Base-by-base conservation (phyloP, 1,139 yeast species). In the Pichia sp. region DNA sequence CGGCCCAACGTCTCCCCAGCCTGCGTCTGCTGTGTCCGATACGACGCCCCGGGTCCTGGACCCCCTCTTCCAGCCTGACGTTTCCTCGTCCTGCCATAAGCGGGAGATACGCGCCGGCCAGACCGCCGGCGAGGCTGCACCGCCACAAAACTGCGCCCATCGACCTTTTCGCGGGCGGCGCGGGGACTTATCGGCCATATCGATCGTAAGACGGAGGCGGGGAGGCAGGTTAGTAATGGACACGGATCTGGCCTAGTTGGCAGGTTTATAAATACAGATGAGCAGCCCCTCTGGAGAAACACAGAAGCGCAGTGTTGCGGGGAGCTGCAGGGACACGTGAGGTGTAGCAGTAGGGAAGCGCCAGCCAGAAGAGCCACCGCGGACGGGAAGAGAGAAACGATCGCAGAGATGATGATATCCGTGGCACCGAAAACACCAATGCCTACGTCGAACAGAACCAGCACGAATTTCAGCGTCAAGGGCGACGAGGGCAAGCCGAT, bases 401-500 rank as follows among this genome's bases (percentile, higher is more conserved):
- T 15, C 16, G n/a, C 13, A 36, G n/a, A 31, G 31, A 38, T 26
- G 36, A 53, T 53, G 55, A 46, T 53, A 31, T 53, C 55, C 13
- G 55, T 53, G 42, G 53, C 55, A 32, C 55, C 55, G 16, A 53
- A 53, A 34, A 19, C 54, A 13, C 45, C 47, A 46, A 52, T 52
- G 41, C 31, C 41, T 29, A 45, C 7, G 31, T 38, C 47, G 5
- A 51, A 51, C 34, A 46, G 38, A 23, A 8, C 50, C 8, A 46
- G 16, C 26, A 19, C 32, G 15, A 40, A 41, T 41, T 23, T 29
- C 19, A 42, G 8, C 13, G 34, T 15, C n/a, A 32, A 11, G 30
- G 4, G 40, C 16, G 40, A 34, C n/a, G 15, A 44, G 36, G 19
- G 34, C 53, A 16, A 53, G 42, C 60, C 57, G n/a, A 64, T 67